Percentiles rank a stretch among this genome's conserved stretches.
Conservation (phyloP, 75 land plant genomes). For the Selaginella tamariscina region DNA sequence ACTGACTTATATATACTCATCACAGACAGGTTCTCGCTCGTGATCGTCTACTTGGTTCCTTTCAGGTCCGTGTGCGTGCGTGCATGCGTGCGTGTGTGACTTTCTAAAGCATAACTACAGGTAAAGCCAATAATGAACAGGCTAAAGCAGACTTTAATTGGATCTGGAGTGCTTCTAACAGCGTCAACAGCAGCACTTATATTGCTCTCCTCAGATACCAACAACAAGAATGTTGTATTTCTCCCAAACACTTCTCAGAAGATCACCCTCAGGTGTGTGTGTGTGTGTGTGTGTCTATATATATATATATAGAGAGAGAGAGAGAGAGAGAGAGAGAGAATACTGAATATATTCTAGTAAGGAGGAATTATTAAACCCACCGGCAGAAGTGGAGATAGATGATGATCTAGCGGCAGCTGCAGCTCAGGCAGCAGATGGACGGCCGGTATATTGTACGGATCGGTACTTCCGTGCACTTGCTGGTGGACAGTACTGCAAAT, state of each 20-base stretch:
- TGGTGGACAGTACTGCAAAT: constrained; percentile 90
- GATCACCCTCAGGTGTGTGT: too few relatives aligned
- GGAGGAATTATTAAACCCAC: constrained; percentile 49
- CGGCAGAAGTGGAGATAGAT: constrained; percentile 49
- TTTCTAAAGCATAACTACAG: too few relatives aligned
- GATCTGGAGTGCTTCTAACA: too few relatives aligned
- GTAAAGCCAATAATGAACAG: too few relatives aligned
- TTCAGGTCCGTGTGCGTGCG: constrained; percentile 61
- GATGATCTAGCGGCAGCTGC: constrained; percentile 88
- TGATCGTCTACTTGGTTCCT: constrained; percentile 65
- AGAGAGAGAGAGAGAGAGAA: too few relatives aligned
- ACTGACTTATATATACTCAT: too few relatives aligned
- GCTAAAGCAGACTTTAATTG: too few relatives aligned
- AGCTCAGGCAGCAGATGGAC: constrained; percentile 77
- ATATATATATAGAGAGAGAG: too few relatives aligned
- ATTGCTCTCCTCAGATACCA: constrained; percentile 93
- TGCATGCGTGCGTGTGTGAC: too few relatives aligned
- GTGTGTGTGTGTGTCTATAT: too few relatives aligned
- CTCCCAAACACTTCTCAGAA: constrained; percentile 80
- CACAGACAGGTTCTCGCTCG: constrained; percentile 51
- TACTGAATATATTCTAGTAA: constrained; percentile 36
- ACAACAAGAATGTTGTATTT: constrained; percentile 80
- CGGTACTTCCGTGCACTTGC: constrained; percentile 81
- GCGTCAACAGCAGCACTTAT: constrained; percentile 79
- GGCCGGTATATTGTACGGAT: constrained; percentile 90